phyloP scores from a whole-genome alignment of 2,329 filamentous ascomycete genomes.

The Xylaria sp. region DNA sequence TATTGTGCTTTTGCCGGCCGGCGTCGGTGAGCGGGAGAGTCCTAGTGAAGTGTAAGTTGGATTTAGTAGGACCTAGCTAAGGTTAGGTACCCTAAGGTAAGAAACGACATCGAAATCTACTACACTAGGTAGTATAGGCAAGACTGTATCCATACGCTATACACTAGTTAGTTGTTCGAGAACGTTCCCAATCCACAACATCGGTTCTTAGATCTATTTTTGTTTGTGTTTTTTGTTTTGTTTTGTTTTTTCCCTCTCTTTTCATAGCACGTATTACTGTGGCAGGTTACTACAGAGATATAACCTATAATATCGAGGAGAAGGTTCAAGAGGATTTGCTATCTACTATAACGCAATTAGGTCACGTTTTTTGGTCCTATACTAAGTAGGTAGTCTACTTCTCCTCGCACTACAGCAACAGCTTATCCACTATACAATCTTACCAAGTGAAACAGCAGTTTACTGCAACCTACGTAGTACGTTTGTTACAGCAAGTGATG shows the following conservation, averaged over 20 bases:
- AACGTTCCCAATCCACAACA: conserved; percentile 23
- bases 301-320: background rate
- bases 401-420: background rate
- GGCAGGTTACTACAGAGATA: conserved; percentile 16
- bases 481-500: background rate
- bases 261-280: background rate
- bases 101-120: no score
- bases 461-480: background rate
- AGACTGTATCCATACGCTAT: background rate
- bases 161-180: conserved; percentile 17
- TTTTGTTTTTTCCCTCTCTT: background rate
- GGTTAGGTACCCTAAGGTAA: no score
- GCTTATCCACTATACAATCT: background rate
- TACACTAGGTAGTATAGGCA: no score
- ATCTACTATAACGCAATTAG: background rate
- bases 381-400: no score
- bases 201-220: background rate
- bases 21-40: conserved; percentile 31
- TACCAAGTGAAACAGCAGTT: conserved; percentile 8
- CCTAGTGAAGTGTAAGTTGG: conserved; percentile 2
- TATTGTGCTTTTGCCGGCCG: conserved; percentile 16
- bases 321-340: background rate
- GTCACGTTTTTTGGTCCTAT: background rate
- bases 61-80: no score
- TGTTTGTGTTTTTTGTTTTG: conserved; percentile 7